Evolutionary conservation across 805 yeast species (phyloP).

Genomic region (Candida insectalens): DNA sequence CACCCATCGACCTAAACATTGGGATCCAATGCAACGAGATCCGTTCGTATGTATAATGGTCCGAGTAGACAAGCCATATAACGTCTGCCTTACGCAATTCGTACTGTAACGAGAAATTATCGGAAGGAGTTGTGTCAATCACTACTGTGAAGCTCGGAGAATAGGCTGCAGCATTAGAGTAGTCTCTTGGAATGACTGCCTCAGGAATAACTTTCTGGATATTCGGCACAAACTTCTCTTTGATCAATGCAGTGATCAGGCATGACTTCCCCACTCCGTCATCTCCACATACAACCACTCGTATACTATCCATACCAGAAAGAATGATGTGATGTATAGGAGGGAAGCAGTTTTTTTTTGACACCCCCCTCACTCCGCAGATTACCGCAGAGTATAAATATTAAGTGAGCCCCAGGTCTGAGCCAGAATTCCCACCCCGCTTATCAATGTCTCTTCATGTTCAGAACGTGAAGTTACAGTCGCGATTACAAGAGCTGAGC

Average conservation of each 20-base stretch:
- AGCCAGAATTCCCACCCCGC: no score
- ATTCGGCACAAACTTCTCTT: conserved; percentile 70
- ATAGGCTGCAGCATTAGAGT: conserved; percentile 40
- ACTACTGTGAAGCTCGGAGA: conserved; percentile 61
- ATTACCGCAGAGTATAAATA: not conserved
- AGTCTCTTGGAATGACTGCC: conserved; percentile 70
- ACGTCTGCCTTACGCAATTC: conserved; percentile 84
- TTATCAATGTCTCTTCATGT: not conserved
- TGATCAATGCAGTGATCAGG: conserved; percentile 68
- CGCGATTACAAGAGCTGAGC: conserved; percentile 1
- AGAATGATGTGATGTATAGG: not conserved
- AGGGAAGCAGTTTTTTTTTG: not conserved
- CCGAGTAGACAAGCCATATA: conserved; percentile 89
- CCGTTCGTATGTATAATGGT: conserved; percentile 90
- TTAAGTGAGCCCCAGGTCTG: no score
- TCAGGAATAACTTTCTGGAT: conserved; percentile 77
- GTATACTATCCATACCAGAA: conserved; percentile 36
- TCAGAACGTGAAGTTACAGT: conserved; percentile 2
- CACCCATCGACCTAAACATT: conserved; percentile 83
- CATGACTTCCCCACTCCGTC: conserved; percentile 84
- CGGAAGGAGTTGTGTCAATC: conserved; percentile 72
- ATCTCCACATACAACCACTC: conserved; percentile 92
- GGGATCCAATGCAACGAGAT: conserved; percentile 93
- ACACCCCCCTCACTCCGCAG: not conserved
- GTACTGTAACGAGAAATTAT: conserved; percentile 46